phyloP scores from a whole-genome alignment of 2,329 filamentous ascomycete species.

The Ophiocordyceps camponoti-saundersi region DNA sequence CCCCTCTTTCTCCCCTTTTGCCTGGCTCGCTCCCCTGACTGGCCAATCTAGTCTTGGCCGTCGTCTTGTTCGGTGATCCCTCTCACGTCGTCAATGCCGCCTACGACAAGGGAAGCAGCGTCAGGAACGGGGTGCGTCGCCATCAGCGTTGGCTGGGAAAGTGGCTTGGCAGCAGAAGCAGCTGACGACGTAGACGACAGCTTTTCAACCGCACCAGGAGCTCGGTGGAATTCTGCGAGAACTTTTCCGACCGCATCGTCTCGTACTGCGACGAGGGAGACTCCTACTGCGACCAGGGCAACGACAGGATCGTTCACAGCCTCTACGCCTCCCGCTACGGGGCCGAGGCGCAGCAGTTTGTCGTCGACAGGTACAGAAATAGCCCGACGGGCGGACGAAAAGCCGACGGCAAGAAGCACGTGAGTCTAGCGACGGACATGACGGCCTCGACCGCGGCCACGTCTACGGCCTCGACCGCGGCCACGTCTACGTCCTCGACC shows the following conservation, averaged over 20 bases:
- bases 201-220: conserved; percentile 18
- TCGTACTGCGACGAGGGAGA: conserved; percentile 26
- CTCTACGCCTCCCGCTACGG: conserved; percentile 19
- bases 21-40: background rate
- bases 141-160: background rate
- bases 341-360: conserved; percentile 15
- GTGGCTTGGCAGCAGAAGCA: background rate
- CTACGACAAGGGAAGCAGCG: conserved; percentile 20
- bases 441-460: background rate
- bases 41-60: conserved; percentile 17
- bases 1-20: background rate
- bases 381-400: too few relatives aligned
- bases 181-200: conserved; percentile 6
- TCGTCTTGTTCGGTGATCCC: conserved; percentile 24
- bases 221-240: conserved; percentile 12
- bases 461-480: background rate
- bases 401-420: background rate
- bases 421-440: background rate
- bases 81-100: conserved; percentile 17
- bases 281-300: conserved; percentile 19
- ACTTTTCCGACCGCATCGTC: conserved; percentile 16
- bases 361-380: conserved; percentile 13
- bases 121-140: conserved; percentile 17
- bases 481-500: background rate
- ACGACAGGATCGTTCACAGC: conserved; percentile 12